Evolutionary conservation across 257 asterid genomes (phyloP).

Genomic region (Primulina tabacum): DNA sequence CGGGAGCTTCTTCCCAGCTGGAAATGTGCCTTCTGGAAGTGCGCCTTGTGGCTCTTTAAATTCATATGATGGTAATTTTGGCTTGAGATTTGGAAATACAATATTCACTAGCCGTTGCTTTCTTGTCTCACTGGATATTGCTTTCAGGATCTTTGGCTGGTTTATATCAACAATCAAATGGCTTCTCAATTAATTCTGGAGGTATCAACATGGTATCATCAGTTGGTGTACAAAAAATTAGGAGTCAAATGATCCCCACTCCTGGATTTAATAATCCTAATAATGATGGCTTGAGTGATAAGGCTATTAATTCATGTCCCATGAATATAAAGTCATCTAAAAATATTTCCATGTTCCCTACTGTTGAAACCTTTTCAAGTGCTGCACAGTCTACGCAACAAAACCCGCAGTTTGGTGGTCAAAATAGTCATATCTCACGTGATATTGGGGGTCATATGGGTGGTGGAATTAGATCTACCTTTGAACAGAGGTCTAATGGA

Average conservation of each 20-base stretch:
- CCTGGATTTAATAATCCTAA: conserved; percentile 71
- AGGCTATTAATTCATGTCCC: conserved; percentile 43
- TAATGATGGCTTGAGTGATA: conserved; percentile 40
- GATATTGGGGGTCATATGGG: conserved; percentile 81
- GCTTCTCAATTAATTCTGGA: conserved; percentile 53
- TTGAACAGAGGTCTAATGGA: conserved; percentile 77
- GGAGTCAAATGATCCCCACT: conserved; percentile 97
- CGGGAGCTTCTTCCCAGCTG: conserved; percentile 55
- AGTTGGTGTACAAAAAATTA: conserved; percentile 62
- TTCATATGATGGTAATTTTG: conserved; percentile 48
- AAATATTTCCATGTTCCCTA: conserved; percentile 50
- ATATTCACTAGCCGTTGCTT: conserved; percentile 21
- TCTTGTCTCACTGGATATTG: conserved; percentile 28
- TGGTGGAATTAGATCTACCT: conserved; percentile 67
- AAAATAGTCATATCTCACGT: conserved; percentile 74
- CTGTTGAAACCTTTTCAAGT: conserved; percentile 48
- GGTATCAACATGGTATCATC: conserved; percentile 61
- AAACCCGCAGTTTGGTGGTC: conserved; percentile 76
- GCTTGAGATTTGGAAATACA: conserved; percentile 15
- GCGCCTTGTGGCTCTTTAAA: conserved; percentile 46
- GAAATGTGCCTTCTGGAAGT: conserved; percentile 51
- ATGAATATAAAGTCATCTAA: conserved; percentile 55
- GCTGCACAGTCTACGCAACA: conserved; percentile 66
- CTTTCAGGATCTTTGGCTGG: conserved; percentile 59
- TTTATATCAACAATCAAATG: conserved; percentile 70